These are phyloP conservation scores for Kingdonia uniflora DNA, from an alignment of 164 flowering plant species.

Conservation along the genomic window DNA sequence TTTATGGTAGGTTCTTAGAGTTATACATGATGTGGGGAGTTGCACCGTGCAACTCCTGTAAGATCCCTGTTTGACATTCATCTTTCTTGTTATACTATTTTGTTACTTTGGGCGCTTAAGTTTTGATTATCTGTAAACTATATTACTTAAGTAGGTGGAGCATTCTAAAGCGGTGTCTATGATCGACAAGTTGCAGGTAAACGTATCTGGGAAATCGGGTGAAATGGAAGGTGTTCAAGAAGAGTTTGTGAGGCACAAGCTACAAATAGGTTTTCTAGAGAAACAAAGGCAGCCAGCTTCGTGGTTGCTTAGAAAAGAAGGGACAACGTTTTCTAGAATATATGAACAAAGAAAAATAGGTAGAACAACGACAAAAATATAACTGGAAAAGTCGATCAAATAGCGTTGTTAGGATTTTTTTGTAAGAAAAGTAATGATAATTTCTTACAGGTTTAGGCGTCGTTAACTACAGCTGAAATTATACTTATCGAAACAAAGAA, in stretches of 20 bases:
- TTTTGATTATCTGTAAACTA: too few relatives aligned
- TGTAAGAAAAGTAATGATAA: not conserved
- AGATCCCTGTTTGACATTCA: too few relatives aligned
- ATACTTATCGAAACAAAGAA: slow-evolving; percentile 65
- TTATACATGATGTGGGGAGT: too few relatives aligned
- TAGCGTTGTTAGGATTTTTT: not conserved
- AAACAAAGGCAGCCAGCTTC: slow-evolving; percentile 38
- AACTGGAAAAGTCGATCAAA: not conserved
- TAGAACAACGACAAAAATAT: slow-evolving; percentile 37
- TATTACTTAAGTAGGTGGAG: too few relatives aligned
- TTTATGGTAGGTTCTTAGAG: too few relatives aligned
- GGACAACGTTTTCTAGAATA: slow-evolving; percentile 37
- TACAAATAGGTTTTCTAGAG: slow-evolving; percentile 40
- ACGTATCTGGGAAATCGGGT: slow-evolving; percentile 37
- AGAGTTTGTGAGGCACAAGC: slow-evolving; percentile 33
- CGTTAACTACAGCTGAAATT: slow-evolving; percentile 47
- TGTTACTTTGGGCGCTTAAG: too few relatives aligned
- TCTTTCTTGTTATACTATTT: too few relatives aligned
- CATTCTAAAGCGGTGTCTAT: too few relatives aligned
- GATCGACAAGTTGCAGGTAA: slow-evolving; percentile 44
- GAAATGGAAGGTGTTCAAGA: slow-evolving; percentile 39
- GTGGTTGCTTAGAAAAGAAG: too few relatives aligned
- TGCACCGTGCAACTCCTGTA: too few relatives aligned
- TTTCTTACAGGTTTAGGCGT: slow-evolving; percentile 45
- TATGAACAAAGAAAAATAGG: slow-evolving; percentile 44